A percentile compares a stretch with the other conserved stretches of the same genome.
These are phyloP conservation scores for Vinca major DNA, from an alignment of 305 asterid species.

Conservation along the genomic window DNA sequence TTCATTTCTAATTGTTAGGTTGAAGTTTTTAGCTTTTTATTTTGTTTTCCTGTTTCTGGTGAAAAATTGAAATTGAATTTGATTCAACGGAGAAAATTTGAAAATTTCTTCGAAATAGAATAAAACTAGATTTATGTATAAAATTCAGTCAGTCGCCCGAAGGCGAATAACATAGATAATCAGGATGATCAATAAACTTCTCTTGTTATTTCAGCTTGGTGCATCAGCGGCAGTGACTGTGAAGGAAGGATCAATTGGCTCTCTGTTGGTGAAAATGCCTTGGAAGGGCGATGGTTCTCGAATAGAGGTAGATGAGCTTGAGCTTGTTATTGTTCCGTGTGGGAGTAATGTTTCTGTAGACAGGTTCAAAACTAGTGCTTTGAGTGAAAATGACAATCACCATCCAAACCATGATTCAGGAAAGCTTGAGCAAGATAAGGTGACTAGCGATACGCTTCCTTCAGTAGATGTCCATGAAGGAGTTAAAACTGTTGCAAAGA, in stretches of 20 bases:
- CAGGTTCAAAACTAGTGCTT: constrained; percentile 33
- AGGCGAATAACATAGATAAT: no score
- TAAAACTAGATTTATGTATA: background rate
- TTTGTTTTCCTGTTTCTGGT: background rate
- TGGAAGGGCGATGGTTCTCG: constrained; percentile 87
- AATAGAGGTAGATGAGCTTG: constrained; percentile 83
- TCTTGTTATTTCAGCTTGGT: constrained; percentile 51
- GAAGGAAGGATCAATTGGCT: constrained; percentile 94
- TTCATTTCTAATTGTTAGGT: background rate
- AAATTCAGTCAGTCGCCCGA: background rate
- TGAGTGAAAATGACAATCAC: constrained; percentile 21
- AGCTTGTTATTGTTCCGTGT: constrained; percentile 70
- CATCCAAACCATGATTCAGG: constrained; percentile 26
- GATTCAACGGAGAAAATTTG: background rate
- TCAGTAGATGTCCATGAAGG: constrained; percentile 93
- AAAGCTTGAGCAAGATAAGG: constrained; percentile 36
- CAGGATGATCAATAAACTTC: background rate
- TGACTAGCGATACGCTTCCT: constrained; percentile 27
- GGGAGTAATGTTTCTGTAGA: constrained; percentile 28
- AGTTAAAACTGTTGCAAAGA: constrained; percentile 86
- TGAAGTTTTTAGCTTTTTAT: background rate
- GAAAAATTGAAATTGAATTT: background rate
- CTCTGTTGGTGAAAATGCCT: constrained; percentile 69
- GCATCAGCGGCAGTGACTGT: constrained; percentile 40
- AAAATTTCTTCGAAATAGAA: background rate